Conservation (phyloP, 305 asterid genomes). For the Petunia hybrid region DNA sequence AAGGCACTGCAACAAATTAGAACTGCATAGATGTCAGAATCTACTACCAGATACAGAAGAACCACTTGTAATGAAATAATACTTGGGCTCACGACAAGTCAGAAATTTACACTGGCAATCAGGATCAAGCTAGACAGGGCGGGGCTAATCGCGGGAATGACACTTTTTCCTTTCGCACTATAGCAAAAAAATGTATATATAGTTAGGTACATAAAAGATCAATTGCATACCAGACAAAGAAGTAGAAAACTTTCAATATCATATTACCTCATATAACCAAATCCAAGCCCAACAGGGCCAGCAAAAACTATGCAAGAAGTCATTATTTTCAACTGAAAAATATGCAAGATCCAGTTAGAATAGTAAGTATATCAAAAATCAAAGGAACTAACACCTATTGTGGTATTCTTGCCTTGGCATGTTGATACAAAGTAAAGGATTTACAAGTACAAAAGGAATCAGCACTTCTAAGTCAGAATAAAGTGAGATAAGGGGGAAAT, state of each 20-base stretch:
- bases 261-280: conserved; percentile 56
- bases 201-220: conserved; percentile 16
- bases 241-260: conserved; percentile 21
- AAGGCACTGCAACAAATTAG: conserved; percentile 48
- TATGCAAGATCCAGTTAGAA: conserved; percentile 2
- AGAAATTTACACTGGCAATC: conserved; percentile 51
- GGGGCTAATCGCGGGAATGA: conserved; percentile 53
- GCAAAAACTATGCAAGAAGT: conserved; percentile 55
- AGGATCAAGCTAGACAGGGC: conserved; percentile 51
- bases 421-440: conserved; percentile 15
- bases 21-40: conserved; percentile 31
- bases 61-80: conserved; percentile 14
- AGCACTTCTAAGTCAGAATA: not conserved
- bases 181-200: not conserved
- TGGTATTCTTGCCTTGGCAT: not conserved
- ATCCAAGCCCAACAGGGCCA: conserved; percentile 58
- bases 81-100: conserved; percentile 27
- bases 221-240: conserved; percentile 7
- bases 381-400: not conserved
- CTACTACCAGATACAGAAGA: conserved; percentile 5
- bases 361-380: not conserved
- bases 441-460: not conserved
- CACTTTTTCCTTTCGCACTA: conserved; percentile 56
- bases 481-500: not conserved
- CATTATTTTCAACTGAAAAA: conserved; percentile 54